A percentile compares a stretch with the other conserved stretches of the same genome.
Evolutionary conservation across 2,329 filamentous ascomycete species (phyloP).

Genomic region (Ascochyta fabae): DNA sequence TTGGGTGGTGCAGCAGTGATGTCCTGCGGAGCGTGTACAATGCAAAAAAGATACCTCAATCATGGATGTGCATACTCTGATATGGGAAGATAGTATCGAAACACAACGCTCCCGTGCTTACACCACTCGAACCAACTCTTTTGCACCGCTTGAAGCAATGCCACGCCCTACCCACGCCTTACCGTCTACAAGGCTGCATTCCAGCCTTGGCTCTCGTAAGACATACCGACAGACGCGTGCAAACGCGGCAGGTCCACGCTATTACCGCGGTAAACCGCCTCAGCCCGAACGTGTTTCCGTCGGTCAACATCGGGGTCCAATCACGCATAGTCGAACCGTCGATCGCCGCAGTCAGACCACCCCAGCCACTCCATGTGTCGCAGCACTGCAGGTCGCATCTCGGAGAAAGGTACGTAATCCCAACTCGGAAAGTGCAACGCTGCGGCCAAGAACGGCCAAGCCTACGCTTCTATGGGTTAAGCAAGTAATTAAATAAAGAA

Average conservation of each 20-base stretch:
- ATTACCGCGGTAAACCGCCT: conserved; percentile 10
- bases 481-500: conserved; percentile 17
- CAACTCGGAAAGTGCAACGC: conserved; percentile 2
- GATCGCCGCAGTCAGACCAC: background rate
- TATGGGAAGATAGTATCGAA: too few species aligned
- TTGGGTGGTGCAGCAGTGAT: too few species aligned
- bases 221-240: conserved; percentile 5
- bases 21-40: too few species aligned
- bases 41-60: too few species aligned
- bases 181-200: background rate
- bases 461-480: conserved; percentile 9
- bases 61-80: too few species aligned
- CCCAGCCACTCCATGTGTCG: conserved; percentile 7
- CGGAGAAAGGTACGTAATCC: conserved; percentile 19
- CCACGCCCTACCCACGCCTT: conserved; percentile 1
- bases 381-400: conserved; percentile 13
- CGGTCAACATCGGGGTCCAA: conserved; percentile 13
- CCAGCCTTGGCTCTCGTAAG: conserved; percentile 9
- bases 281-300: conserved; percentile 13
- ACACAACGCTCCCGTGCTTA: too few species aligned
- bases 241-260: background rate
- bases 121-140: background rate
- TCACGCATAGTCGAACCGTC: conserved; percentile 7
- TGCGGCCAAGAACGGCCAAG: conserved; percentile 20
- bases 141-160: background rate